Evolutionary conservation across 2,329 filamentous ascomycete species (phyloP), one percentile per base, ranked within the genome.

Genomic region (Pestalotiopsis sp.): DNA sequence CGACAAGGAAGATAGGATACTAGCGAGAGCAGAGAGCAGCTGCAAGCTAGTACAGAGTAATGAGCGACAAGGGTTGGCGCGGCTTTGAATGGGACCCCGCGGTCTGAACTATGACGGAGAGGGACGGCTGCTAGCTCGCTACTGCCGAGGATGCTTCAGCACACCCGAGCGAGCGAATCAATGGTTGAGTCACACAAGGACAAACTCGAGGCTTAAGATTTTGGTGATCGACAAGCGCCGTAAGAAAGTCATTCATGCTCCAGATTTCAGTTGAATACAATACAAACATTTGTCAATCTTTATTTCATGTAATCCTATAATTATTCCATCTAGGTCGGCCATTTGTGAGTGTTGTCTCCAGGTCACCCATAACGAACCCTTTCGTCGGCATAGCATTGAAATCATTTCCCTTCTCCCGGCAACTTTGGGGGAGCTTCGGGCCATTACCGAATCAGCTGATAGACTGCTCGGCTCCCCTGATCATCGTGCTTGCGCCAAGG

Each of bases 91-190:
- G 45, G 31, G 45, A 67, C 66, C 66, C 66, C 66, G 66, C 66
- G 66, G 66, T 63, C 65, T 61, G 27, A 67, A 61, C 36, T 67
- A 67, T 67, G 66, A 67, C 66, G 59, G 66, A 61, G 39, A 63
- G 36, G n/a, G 27, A 61, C 66, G 58, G 66, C 39, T 62, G 45
- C 57, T 36, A 36, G 31, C 31, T 36, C 5, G 31, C 31, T 38
- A 67, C 49, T 67, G 52, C 66, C 66, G 66, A 67, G 66, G 66
- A 62, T 52, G 45, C 45, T 52, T n/a, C 45, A 52, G 45, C 45
- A 52, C 45, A 52, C 45, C 45, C 45, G 45, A 52, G 45, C 45
- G 17, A 52, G 45, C 45, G 45, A 52, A 52, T 52, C 6, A 52
- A 52, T 52, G 45, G 20, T 52, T 52, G 45, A 52, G 45, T 52